Base-by-base conservation (phyloP, 164 flowering plant genomes). In the Vitis vinifera region DNA sequence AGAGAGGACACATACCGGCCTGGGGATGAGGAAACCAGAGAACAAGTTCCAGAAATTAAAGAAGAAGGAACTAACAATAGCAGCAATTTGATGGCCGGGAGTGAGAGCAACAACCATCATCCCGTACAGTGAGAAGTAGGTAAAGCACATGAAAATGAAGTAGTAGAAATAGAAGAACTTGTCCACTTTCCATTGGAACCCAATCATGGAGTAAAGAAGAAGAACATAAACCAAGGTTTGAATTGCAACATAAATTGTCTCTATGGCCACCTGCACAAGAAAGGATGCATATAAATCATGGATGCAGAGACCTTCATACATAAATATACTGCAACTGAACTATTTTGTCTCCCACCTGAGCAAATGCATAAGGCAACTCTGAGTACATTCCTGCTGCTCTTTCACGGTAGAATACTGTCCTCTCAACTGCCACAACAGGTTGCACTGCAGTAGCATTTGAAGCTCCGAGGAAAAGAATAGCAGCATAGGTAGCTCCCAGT, bases 101-200 rank as follows among this genome's bases (percentile, higher is more conserved):
- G 86, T 84, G 62, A 83, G 77, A 0, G 86, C 87, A 27, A 82
- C 84, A 50, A 76, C 71, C 89, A 86, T 84, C 87, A 84, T 84
- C 17, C 87, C 87, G 15, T 86, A 84, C 56, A 82, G 11, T 13
- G 79, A 68, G 75, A 83, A 80, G 74, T 84, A 82, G 63, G 75
- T 62, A 16, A 82, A 84, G 74, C 80, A 70, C 83, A 80, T 84
- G 67, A 75, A 84, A 8, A 84, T 81, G 69, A 75, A 84, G 75
- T 72, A 84, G 76, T 75, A 78, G 76, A 82, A 84, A 75, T 69
- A 80, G 0, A 84, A 71, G 71, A 82, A 82, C 78, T 81, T 86
- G 70, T 57, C 75, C 3, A 74, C 73, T 10, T 57, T 11, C 88
- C 85, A 82, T 1, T 76, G 66, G 58, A 82, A 84, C 12, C 81